phyloP scores from a whole-genome alignment of 805 yeast species.

The fission yeast (Schizosaccharomyces pombe) region DNA sequence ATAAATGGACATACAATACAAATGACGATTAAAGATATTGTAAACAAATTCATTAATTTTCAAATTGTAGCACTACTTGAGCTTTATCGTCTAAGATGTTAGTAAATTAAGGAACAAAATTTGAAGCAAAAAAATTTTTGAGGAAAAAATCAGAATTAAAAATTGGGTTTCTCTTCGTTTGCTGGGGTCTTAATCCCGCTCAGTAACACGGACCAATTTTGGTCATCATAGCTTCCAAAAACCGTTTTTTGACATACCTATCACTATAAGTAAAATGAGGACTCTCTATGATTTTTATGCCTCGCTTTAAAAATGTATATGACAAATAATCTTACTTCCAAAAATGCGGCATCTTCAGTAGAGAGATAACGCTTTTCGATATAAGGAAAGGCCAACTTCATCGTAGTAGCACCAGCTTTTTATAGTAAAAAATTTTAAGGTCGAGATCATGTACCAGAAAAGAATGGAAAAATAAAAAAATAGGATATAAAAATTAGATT shows the following conservation, averaged over 20 bases:
- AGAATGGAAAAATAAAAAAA: neutral
- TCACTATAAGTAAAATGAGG: no score
- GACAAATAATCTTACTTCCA: no score
- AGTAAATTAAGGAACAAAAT: neutral
- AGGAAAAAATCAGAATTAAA: neutral
- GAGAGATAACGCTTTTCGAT: neutral
- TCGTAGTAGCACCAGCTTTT: neutral
- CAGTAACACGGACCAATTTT: slow-evolving; percentile 4
- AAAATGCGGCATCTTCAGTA: no score
- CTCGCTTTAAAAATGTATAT: no score
- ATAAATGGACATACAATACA: no score
- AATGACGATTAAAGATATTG: no score
- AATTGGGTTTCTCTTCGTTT: slow-evolving; percentile 1
- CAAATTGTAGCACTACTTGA: no score
- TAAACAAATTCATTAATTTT: no score
- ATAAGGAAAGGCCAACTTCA: neutral
- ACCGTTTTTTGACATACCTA: no score
- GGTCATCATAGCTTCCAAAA: slow-evolving; percentile 1
- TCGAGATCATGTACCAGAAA: neutral
- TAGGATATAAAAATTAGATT: neutral
- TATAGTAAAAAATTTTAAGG: neutral
- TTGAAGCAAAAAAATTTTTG: neutral
- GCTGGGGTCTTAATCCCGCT: slow-evolving; percentile 3
- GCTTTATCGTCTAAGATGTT: neutral
- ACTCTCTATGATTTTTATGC: no score